These are phyloP conservation scores for Trichophyton rubrum DNA, from an alignment of 2,329 filamentous ascomycete species.

Conservation along the genomic window DNA sequence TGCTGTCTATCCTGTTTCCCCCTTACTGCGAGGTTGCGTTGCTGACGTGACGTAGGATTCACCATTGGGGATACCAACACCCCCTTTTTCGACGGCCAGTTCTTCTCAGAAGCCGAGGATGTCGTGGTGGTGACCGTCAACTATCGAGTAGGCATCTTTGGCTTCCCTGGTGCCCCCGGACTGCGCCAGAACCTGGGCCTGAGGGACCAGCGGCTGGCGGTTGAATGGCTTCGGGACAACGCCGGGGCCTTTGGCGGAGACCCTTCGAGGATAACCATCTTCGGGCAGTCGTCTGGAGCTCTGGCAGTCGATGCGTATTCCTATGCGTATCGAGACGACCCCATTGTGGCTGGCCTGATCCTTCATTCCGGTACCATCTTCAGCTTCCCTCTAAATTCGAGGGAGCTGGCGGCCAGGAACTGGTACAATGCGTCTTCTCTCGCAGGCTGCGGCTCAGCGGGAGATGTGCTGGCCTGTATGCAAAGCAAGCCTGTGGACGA, in stretches of 20 bases:
- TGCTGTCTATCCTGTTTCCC: not conserved
- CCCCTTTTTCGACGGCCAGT: constrained; percentile 23
- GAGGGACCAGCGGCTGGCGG: constrained; percentile 24
- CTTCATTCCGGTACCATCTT: constrained; percentile 29
- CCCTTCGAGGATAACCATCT: constrained; percentile 23
- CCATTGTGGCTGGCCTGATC: constrained; percentile 28
- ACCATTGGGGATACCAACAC: constrained; percentile 2
- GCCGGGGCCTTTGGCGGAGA: constrained; percentile 24
- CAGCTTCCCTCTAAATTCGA: constrained; percentile 34
- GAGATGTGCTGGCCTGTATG: constrained; percentile 29
- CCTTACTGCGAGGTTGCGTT: not conserved
- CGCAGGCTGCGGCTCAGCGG: constrained; percentile 28
- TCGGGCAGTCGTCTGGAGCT: constrained; percentile 30
- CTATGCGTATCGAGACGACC: constrained; percentile 20
- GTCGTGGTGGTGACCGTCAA: constrained; percentile 35
- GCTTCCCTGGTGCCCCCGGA: constrained; percentile 27
- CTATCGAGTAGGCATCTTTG: constrained; percentile 37
- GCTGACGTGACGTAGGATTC: not conserved
- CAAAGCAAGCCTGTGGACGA: constrained; percentile 25
- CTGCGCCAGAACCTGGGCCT: constrained; percentile 24
- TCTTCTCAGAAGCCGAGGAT: constrained; percentile 26
- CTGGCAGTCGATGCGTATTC: constrained; percentile 37
- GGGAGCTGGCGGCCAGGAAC: constrained; percentile 25
- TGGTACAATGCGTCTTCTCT: constrained; percentile 33
- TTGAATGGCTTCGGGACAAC: constrained; percentile 18